phyloP scores from a whole-genome alignment of 495 filamentous ascomycete species.

The Letharia columbiana region DNA sequence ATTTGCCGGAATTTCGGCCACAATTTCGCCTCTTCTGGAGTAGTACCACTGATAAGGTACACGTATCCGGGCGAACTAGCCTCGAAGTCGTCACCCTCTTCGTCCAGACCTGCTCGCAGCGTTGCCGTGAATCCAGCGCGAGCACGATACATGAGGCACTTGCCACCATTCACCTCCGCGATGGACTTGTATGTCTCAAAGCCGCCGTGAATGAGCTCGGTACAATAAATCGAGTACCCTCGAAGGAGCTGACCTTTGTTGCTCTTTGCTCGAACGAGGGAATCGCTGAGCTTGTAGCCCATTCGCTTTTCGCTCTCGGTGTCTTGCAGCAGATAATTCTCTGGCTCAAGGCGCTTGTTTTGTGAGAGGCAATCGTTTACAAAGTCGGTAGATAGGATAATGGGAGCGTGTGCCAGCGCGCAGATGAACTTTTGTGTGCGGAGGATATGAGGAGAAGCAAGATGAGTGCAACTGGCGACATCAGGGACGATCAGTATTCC shows the following conservation, averaged over 20 bases:
- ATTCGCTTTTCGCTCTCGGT: constrained; percentile 59
- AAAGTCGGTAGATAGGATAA: constrained; percentile 67
- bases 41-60: constrained; percentile 62
- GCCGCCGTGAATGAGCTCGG: constrained; percentile 65
- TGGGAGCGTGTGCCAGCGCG: constrained; percentile 68
- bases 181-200: constrained; percentile 77
- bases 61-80: constrained; percentile 53
- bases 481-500: constrained; percentile 76
- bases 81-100: constrained; percentile 42
- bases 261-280: constrained; percentile 56
- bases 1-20: constrained; percentile 76
- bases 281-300: constrained; percentile 55
- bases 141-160: constrained; percentile 68
- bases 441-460: constrained; percentile 78
- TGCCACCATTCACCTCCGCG: constrained; percentile 78
- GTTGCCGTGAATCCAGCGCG: constrained; percentile 48
- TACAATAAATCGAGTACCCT: constrained; percentile 70
- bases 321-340: constrained; percentile 60
- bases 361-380: constrained; percentile 62
- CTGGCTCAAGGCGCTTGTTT: constrained; percentile 49
- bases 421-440: constrained; percentile 89
- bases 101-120: constrained; percentile 34
- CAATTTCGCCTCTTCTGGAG: constrained; percentile 56
- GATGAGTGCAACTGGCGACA: constrained; percentile 64
- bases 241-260: constrained; percentile 69